Evolutionary conservation across 768 basidiomycete genomes (phyloP).

Genomic region (Sutorius australiensis): DNA sequence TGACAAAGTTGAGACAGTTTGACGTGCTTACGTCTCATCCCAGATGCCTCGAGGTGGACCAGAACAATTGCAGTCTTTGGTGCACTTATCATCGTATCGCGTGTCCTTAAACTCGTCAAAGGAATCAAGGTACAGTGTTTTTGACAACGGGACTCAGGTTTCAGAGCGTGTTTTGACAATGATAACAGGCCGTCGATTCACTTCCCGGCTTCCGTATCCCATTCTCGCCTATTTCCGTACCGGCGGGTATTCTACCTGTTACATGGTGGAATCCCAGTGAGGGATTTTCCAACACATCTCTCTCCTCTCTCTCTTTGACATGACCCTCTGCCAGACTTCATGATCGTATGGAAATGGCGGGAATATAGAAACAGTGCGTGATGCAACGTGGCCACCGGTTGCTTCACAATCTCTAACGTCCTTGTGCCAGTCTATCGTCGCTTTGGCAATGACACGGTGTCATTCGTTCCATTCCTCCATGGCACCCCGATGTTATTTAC

Average conservation of each 20-base stretch:
- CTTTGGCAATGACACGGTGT: constrained; percentile 15
- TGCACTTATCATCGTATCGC: constrained; percentile 9
- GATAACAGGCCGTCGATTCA: constrained; percentile 1
- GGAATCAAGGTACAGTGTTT: constrained; percentile 11
- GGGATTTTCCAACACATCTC: background rate
- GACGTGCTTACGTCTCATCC: background rate
- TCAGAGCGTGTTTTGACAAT: background rate
- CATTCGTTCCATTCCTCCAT: constrained; percentile 14
- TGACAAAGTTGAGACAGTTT: background rate
- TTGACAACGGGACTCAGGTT: background rate
- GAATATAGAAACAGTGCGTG: constrained; percentile 12
- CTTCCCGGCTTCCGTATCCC: constrained; percentile 18
- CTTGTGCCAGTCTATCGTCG: constrained; percentile 7
- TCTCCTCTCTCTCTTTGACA: background rate
- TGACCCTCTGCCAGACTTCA: background rate
- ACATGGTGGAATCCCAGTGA: constrained; percentile 20
- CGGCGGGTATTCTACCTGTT: constrained; percentile 1
- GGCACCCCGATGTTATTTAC: constrained; percentile 15
- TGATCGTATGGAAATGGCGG: constrained; percentile 20
- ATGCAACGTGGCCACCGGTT: background rate
- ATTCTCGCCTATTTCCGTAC: constrained; percentile 9
- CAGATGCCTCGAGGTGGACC: background rate
- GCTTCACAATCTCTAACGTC: background rate
- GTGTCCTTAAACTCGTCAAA: constrained; percentile 12
- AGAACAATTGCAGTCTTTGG: background rate